phyloP scores from a whole-genome alignment of 768 basidiomycete species.

The Tulasnella sp. region DNA sequence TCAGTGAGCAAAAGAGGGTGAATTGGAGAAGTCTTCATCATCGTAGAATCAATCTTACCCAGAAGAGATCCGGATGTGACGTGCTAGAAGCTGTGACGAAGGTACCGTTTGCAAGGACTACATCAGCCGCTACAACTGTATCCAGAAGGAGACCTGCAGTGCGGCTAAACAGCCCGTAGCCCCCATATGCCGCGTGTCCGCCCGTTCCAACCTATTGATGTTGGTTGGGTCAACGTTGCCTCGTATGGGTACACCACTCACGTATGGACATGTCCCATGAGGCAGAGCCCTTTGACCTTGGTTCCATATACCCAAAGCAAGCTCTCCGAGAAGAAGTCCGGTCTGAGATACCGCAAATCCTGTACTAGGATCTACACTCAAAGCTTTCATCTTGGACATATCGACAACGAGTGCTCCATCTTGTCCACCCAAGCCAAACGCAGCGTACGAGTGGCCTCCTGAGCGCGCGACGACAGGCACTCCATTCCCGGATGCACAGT shows the following conservation, averaged over 20 bases:
- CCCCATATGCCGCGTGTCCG: constrained; percentile 19
- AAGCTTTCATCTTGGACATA: constrained; percentile 18
- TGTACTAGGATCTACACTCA: constrained; percentile 18
- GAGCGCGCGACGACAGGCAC: constrained; percentile 16
- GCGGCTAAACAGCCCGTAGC: constrained; percentile 34
- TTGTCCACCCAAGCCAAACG: constrained; percentile 18
- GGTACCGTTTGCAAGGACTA: constrained; percentile 24
- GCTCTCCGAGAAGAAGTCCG: constrained; percentile 32
- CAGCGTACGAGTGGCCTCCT: constrained; percentile 18
- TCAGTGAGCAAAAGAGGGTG: neutral
- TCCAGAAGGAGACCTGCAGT: constrained; percentile 41
- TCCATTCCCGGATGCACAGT: constrained; percentile 11
- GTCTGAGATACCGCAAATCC: constrained; percentile 15
- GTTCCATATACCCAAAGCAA: constrained; percentile 31
- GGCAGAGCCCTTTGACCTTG: constrained; percentile 21
- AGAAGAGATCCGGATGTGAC: constrained; percentile 39
- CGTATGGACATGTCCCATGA: neutral
- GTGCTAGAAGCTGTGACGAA: constrained; percentile 26
- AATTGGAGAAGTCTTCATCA: constrained; percentile 32
- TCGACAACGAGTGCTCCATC: constrained; percentile 23
- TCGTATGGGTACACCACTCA: constrained; percentile 15
- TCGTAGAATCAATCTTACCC: constrained; percentile 31
- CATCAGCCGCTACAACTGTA: constrained; percentile 26
- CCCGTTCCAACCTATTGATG: constrained; percentile 21
- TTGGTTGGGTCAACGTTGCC: neutral